These are phyloP conservation scores for Neopestalotiopsis rosae DNA, from an alignment of 2,329 filamentous ascomycete species.

Conservation along the genomic window DNA sequence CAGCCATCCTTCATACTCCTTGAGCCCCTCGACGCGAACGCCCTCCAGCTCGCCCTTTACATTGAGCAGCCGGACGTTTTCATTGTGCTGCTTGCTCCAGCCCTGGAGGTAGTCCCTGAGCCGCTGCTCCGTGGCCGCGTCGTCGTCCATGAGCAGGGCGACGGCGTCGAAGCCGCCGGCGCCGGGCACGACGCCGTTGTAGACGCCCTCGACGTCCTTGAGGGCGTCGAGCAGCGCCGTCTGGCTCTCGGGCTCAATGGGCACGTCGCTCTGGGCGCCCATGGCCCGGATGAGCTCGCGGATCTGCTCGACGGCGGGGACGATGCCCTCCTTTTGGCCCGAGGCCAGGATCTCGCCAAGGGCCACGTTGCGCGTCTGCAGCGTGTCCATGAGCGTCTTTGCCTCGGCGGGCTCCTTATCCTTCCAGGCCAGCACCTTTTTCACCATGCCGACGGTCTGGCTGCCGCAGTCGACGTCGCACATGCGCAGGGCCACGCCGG, in stretches of 20 bases:
- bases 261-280: conserved; percentile 75
- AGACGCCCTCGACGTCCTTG: conserved; percentile 73
- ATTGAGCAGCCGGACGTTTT: conserved; percentile 68
- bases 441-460: conserved; percentile 95
- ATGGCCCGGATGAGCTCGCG: conserved; percentile 75
- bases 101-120: conserved; percentile 66
- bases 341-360: conserved; percentile 69
- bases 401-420: conserved; percentile 68
- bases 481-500: conserved; percentile 81
- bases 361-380: conserved; percentile 77
- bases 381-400: conserved; percentile 71
- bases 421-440: conserved; percentile 85
- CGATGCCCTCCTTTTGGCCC: conserved; percentile 48
- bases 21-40: conserved; percentile 32
- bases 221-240: conserved; percentile 83
- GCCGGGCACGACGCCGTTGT: conserved; percentile 91
- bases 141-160: conserved; percentile 78
- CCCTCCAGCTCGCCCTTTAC: conserved; percentile 42
- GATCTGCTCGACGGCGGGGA: conserved; percentile 52
- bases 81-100: conserved; percentile 67
- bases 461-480: conserved; percentile 96
- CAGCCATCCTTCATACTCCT: conserved; percentile 36
- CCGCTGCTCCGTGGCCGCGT: conserved; percentile 63
- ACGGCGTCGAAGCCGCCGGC: conserved; percentile 94
- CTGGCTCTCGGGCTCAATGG: conserved; percentile 88